Conservation (phyloP, 208 protist species). For the Angomonas deanei region DNA sequence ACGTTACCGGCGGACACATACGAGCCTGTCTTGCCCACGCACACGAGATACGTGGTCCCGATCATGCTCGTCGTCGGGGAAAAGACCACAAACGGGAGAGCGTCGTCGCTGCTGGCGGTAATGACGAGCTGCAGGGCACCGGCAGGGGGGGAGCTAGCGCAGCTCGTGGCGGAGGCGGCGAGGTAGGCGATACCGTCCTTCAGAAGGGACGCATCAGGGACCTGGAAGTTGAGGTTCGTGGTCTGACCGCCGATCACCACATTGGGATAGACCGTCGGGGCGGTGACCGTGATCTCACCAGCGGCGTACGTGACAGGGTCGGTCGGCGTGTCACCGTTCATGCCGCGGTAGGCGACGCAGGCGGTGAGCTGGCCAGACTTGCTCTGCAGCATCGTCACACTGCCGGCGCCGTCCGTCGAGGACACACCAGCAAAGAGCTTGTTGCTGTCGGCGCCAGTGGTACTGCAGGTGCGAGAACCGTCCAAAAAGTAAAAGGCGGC, state of each 20-base stretch:
- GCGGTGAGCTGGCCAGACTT: constrained; percentile 18
- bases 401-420: constrained; percentile 12
- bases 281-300: constrained; percentile 12
- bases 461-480: constrained; percentile 6
- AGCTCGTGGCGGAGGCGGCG: neutral
- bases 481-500: constrained; percentile 19
- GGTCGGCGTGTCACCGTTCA: constrained; percentile 15
- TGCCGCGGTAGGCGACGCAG: constrained; percentile 53
- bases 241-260: constrained; percentile 17
- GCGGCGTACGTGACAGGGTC: constrained; percentile 16
- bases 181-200: constrained; percentile 17
- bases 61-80: constrained; percentile 6
- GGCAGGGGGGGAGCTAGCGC: constrained; percentile 8
- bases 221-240: constrained; percentile 38
- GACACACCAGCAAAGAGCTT: constrained; percentile 24
- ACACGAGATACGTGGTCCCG: constrained; percentile 25
- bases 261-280: constrained; percentile 15
- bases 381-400: constrained; percentile 18
- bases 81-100: constrained; percentile 23
- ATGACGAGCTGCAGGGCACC: constrained; percentile 12
- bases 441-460: constrained; percentile 3
- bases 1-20: constrained; percentile 29
- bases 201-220: constrained; percentile 30
- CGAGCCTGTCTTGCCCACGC: constrained; percentile 12
- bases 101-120: neutral